phyloP scores from a whole-genome alignment of 306 rosid genomes.

The Cyamopsis tetragonoloba region DNA sequence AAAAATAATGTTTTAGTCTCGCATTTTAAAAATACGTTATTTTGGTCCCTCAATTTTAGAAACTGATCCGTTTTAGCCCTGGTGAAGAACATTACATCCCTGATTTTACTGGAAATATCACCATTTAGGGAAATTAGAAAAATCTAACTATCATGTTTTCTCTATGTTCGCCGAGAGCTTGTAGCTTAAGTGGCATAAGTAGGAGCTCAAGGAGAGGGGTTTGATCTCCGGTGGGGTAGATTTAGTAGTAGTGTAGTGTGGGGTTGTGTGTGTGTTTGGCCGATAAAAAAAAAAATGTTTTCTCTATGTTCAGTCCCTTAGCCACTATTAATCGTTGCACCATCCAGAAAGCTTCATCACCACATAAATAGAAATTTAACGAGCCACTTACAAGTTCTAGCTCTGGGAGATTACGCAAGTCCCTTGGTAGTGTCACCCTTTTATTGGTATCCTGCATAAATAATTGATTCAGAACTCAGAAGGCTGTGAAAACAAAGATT shows the following conservation, averaged over 20 bases:
- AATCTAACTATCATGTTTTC: not conserved
- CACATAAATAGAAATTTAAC: conserved; percentile 22
- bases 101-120: not conserved
- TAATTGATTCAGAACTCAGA: conserved; percentile 32
- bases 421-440: conserved; percentile 78
- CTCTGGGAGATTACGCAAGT: conserved; percentile 61
- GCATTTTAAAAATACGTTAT: no score
- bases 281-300: no score
- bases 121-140: not conserved
- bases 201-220: no score
- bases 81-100: no score
- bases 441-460: conserved; percentile 77
- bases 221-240: no score
- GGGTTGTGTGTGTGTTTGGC: no score
- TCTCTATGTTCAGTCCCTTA: not conserved
- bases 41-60: no score
- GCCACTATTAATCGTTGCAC: conserved; percentile 1
- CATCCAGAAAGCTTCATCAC: conserved; percentile 11
- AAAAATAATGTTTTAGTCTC: no score
- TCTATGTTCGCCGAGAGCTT: no score
- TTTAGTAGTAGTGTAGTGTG: no score
- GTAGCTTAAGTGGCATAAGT: no score
- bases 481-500: not conserved
- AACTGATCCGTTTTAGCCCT: no score
- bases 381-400: conserved; percentile 75